These are phyloP conservation scores for Nemania bipapillata DNA, from an alignment of 2,329 filamentous ascomycete species.

Conservation along the genomic window DNA sequence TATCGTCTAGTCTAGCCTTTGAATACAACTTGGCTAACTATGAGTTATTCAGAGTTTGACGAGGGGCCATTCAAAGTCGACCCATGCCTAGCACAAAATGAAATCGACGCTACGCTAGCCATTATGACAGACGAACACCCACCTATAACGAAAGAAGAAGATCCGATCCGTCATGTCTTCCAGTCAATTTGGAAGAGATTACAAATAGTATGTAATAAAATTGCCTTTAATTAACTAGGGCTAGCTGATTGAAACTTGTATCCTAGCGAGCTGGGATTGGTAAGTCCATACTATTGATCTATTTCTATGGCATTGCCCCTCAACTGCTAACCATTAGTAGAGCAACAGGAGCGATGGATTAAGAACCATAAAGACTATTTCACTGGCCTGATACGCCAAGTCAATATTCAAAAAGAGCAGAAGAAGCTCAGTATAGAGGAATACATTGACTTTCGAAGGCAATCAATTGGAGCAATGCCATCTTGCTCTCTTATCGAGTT, in stretches of 20 bases:
- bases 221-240: too few species aligned
- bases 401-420: constrained; percentile 30
- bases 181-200: constrained; percentile 46
- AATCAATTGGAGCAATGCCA: constrained; percentile 41
- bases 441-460: constrained; percentile 41
- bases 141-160: constrained; percentile 37
- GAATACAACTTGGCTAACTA: background rate
- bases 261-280: constrained; percentile 14
- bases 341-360: constrained; percentile 31
- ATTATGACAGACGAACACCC: constrained; percentile 44
- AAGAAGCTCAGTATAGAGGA: constrained; percentile 35
- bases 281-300: background rate
- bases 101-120: constrained; percentile 41
- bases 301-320: background rate
- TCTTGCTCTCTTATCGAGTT: constrained; percentile 42
- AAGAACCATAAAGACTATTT: constrained; percentile 37
- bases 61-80: constrained; percentile 48
- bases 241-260: background rate
- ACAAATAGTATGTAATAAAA: constrained; percentile 25
- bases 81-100: constrained; percentile 38
- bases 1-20: too few species aligned
- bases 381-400: constrained; percentile 39
- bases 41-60: constrained; percentile 44
- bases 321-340: background rate
- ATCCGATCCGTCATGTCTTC: constrained; percentile 46